Conservation (phyloP, 1,139 yeast species). For the Pichia sp. region DNA sequence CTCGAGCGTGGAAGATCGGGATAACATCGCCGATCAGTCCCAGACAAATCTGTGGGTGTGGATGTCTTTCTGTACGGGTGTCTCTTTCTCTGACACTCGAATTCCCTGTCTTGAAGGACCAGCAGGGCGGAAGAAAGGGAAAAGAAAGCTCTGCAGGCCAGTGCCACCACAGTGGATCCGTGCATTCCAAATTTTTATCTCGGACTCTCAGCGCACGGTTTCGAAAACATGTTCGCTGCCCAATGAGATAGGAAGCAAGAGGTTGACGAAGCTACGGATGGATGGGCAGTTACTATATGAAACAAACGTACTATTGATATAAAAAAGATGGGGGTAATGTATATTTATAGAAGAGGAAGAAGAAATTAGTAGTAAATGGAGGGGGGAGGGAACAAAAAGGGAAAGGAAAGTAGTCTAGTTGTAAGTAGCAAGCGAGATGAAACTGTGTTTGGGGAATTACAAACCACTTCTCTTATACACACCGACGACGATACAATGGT, state of each 20-base stretch:
- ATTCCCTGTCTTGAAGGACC: too few relatives aligned
- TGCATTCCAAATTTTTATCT: neutral
- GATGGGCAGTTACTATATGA: neutral
- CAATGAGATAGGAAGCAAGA: neutral
- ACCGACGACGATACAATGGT: slow-evolving; percentile 98
- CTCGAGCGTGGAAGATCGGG: neutral
- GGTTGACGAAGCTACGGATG: neutral
- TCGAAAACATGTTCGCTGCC: neutral
- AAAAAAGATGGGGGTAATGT: neutral
- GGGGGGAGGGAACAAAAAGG: neutral
- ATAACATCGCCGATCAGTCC: neutral
- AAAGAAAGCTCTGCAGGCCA: neutral
- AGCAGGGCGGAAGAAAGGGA: neutral
- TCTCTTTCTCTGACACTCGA: too few relatives aligned
- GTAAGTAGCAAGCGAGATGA: slow-evolving; percentile 1
- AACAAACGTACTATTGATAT: slow-evolving; percentile 5
- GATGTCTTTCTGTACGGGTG: too few relatives aligned
- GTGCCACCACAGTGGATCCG: neutral
- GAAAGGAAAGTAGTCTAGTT: neutral
- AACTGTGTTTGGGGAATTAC: slow-evolving; percentile 30
- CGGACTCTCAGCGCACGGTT: neutral
- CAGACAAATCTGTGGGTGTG: neutral
- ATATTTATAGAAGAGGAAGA: slow-evolving; percentile 2
- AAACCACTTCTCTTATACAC: slow-evolving; percentile 89
- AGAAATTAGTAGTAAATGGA: slow-evolving; percentile 4